Conservation (phyloP, 148 eudicot genomes). For the Nepenthes mirabilis region DNA sequence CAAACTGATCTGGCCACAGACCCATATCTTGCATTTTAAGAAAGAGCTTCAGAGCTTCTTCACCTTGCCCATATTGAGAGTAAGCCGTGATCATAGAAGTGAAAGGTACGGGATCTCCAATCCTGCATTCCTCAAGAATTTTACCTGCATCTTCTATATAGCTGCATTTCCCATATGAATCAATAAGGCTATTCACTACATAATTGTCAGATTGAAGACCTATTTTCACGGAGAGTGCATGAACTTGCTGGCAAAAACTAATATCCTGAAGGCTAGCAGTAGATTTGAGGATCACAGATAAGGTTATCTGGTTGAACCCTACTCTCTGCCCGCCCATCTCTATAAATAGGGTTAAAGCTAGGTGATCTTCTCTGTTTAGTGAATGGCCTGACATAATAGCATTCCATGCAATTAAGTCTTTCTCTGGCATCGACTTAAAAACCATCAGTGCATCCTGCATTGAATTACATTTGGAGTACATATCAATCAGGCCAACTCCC, state of each 20-base stretch:
- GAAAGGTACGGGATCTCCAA: conserved; percentile 42
- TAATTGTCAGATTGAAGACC: conserved; percentile 39
- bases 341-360: conserved; percentile 32
- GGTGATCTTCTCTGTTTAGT: conserved; percentile 25
- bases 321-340: conserved; percentile 31
- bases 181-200: conserved; percentile 50
- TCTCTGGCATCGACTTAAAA: conserved; percentile 31
- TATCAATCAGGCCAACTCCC: conserved; percentile 52
- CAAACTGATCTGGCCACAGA: conserved; percentile 46
- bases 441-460: conserved; percentile 40
- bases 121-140: conserved; percentile 33
- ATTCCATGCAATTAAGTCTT: conserved; percentile 48
- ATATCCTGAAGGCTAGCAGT: conserved; percentile 29
- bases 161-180: conserved; percentile 53
- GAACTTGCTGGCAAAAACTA: conserved; percentile 34
- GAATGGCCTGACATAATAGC: conserved; percentile 55
- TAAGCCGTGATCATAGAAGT: conserved; percentile 60
- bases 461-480: conserved; percentile 55
- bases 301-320: conserved; percentile 49
- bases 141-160: conserved; percentile 27
- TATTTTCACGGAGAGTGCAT: conserved; percentile 37
- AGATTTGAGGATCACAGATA: conserved; percentile 44
- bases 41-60: conserved; percentile 54
- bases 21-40: conserved; percentile 29
- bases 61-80: conserved; percentile 67